phyloP scores from a whole-genome alignment of 2,329 filamentous ascomycete genomes.

The Hansfordia pulvinata region DNA sequence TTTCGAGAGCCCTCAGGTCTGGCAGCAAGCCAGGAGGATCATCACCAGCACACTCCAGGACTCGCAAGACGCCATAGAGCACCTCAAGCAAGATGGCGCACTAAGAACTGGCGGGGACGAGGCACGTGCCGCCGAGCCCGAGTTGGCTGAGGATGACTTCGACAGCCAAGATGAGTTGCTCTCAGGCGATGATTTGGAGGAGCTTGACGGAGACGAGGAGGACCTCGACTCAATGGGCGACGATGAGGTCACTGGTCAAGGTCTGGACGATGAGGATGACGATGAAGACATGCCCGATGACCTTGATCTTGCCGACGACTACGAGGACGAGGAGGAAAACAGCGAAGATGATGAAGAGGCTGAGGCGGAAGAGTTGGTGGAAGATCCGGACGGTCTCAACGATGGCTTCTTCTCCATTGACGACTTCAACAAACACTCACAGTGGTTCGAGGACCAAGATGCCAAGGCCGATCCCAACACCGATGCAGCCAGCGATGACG shows the following conservation, averaged over 20 bases:
- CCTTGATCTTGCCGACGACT: conserved; percentile 10
- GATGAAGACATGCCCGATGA: conserved; percentile 18
- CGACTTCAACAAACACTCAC: conserved; percentile 88
- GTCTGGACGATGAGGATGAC: conserved; percentile 19
- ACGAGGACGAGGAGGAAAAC: conserved; percentile 23
- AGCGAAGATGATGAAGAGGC: conserved; percentile 33
- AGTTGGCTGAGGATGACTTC: conserved; percentile 22
- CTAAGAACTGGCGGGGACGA: too few species aligned
- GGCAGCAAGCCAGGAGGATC: conserved; percentile 83
- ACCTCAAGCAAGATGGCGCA: conserved; percentile 43
- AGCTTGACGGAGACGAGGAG: conserved; percentile 14
- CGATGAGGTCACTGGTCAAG: conserved; percentile 18
- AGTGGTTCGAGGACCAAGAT: conserved; percentile 80
- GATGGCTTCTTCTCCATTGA: conserved; percentile 98
- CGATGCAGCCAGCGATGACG: conserved; percentile 66
- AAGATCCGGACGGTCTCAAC: conserved; percentile 77
- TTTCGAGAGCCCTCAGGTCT: conserved; percentile 79
- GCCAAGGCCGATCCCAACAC: conserved; percentile 61
- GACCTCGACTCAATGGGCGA: conserved; percentile 12
- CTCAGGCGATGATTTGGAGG: conserved; percentile 8
- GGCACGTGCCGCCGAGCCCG: too few species aligned
- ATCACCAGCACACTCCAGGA: conserved; percentile 43
- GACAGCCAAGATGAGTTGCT: conserved; percentile 18
- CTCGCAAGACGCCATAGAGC: conserved; percentile 30
- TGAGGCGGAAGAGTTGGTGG: conserved; percentile 40